Evolutionary conservation across 768 basidiomycete genomes (phyloP).

Genomic region (Strobilomyces confusus): DNA sequence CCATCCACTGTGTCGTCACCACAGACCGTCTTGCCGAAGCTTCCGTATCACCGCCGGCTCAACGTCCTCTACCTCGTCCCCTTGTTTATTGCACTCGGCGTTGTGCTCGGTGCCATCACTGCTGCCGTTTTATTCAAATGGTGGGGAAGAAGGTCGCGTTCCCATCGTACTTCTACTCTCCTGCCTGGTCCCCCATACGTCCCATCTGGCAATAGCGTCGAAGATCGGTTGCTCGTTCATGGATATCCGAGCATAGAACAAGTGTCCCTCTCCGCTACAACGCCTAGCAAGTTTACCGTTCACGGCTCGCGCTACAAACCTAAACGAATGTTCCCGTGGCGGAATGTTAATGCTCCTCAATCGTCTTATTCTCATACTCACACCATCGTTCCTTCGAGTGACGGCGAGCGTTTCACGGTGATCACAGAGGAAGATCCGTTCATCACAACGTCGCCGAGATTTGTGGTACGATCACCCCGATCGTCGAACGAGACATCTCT

Average conservation of each 20-base stretch:
- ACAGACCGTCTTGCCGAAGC: constrained; percentile 15
- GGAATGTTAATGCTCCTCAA: not conserved
- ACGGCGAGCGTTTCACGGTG: constrained; percentile 25
- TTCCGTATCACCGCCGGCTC: constrained; percentile 17
- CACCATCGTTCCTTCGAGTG: constrained; percentile 20
- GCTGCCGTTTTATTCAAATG: constrained; percentile 10
- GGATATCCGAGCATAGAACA: constrained; percentile 26
- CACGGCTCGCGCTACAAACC: constrained; percentile 27
- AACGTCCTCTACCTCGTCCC: constrained; percentile 28
- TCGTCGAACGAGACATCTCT: not conserved
- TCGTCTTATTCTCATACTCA: constrained; percentile 2
- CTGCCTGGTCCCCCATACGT: constrained; percentile 26
- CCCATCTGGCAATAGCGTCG: constrained; percentile 16
- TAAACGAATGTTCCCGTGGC: constrained; percentile 11
- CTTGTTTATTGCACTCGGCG: constrained; percentile 24
- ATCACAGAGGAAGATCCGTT: constrained; percentile 25
- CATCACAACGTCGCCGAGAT: not conserved
- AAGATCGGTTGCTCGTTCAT: constrained; percentile 13
- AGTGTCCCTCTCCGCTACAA: constrained; percentile 22
- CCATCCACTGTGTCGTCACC: constrained; percentile 18
- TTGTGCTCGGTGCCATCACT: constrained; percentile 17
- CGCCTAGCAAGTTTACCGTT: constrained; percentile 29
- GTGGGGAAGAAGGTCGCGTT: constrained; percentile 6
- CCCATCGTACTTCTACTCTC: constrained; percentile 16
- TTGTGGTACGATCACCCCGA: not conserved